Percentiles rank a stretch among this genome's conserved stretches.
phyloP scores from a whole-genome alignment of 2,329 filamentous ascomycete genomes.

The Ophiostoma sp. region DNA sequence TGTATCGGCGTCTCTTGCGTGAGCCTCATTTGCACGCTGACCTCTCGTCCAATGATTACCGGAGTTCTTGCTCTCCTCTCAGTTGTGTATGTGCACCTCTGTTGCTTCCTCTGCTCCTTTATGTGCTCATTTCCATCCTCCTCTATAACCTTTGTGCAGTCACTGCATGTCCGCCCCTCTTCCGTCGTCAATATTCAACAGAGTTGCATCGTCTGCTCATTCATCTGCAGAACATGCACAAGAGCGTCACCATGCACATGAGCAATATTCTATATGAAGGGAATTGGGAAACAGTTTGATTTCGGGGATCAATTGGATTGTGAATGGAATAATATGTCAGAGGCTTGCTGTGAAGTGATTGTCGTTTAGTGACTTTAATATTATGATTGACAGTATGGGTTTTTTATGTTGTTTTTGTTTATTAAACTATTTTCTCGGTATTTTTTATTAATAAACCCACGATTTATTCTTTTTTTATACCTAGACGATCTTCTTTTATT shows the following conservation, averaged over 20 bases:
- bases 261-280: not conserved
- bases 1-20: not conserved
- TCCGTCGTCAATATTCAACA: not conserved
- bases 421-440: no score
- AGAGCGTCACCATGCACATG: not conserved
- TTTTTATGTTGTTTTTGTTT: no score
- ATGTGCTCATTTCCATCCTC: not conserved
- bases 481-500: not conserved
- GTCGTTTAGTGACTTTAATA: no score
- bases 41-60: not conserved
- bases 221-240: not conserved
- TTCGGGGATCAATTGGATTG: not conserved
- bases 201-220: not conserved
- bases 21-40: constrained; percentile 7
- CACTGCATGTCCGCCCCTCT: not conserved
- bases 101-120: not conserved
- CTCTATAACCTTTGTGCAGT: not conserved
- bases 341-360: no score
- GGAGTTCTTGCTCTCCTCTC: not conserved
- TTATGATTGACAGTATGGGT: no score
- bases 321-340: not conserved
- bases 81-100: not conserved
- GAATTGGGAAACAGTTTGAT: not conserved
- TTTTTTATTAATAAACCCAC: no score
- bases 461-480: not conserved